Evolutionary conservation across 2,329 filamentous ascomycete genomes (phyloP).

Genomic region (Cladosporium sp.): DNA sequence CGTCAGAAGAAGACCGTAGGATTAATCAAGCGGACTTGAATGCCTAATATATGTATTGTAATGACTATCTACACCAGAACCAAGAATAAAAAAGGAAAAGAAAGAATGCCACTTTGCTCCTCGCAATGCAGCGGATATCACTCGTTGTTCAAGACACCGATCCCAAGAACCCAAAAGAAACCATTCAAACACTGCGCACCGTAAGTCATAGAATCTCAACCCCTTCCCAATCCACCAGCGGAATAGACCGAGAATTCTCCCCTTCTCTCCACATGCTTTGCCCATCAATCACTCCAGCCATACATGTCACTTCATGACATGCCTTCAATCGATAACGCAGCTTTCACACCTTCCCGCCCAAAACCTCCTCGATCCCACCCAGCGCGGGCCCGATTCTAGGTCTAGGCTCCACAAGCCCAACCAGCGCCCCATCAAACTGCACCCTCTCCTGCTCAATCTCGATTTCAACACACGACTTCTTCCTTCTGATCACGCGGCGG

Average conservation of each 20-base stretch:
- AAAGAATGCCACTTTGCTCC: background rate
- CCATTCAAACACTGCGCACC: background rate
- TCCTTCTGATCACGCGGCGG: constrained; percentile 22
- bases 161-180: background rate
- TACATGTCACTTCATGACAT: no score
- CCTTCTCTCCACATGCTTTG: no score
- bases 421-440: constrained; percentile 20
- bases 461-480: constrained; percentile 28
- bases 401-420: constrained; percentile 29
- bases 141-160: background rate
- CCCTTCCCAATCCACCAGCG: background rate
- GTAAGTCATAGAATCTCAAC: background rate
- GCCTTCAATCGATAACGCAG: no score
- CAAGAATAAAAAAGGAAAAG: background rate
- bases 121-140: constrained; percentile 7
- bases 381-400: constrained; percentile 21
- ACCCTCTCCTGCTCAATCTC: constrained; percentile 29
- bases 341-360: constrained; percentile 23
- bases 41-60: background rate
- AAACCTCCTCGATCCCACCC: constrained; percentile 32
- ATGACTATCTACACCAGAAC: background rate
- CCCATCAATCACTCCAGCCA: background rate
- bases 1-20: background rate
- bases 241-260: no score
- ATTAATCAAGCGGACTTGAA: background rate